Conservation (phyloP, 2,329 filamentous ascomycete genomes). For the Ilyonectria destructans region DNA sequence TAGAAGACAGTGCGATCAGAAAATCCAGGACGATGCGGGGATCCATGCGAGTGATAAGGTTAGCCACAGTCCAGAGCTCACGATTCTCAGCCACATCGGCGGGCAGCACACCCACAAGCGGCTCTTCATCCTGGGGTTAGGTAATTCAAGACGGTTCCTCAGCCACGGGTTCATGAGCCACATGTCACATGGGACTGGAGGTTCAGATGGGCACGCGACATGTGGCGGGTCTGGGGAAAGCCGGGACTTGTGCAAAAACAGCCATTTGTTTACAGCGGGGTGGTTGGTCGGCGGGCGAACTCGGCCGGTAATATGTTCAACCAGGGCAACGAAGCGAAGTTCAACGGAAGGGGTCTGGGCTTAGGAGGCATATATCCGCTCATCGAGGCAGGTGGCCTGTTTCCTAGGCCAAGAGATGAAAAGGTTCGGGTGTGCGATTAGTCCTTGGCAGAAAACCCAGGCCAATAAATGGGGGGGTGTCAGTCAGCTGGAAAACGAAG, state of each 20-base stretch:
- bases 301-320: conserved; percentile 21
- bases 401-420: conserved; percentile 3
- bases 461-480: conserved; percentile 9
- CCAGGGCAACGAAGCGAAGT: not conserved
- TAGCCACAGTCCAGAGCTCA: not conserved
- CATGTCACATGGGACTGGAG: conserved; percentile 13
- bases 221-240: conserved; percentile 34
- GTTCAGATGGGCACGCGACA: conserved; percentile 32
- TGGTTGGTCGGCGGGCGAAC: not conserved
- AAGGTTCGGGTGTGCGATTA: conserved; percentile 17
- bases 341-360: not conserved
- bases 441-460: not conserved
- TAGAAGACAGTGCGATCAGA: conserved; percentile 18
- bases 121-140: no score
- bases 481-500: conserved; percentile 10
- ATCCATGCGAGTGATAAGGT: not conserved
- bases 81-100: conserved; percentile 1
- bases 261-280: not conserved
- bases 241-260: not conserved
- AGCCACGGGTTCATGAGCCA: conserved; percentile 32
- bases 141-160: not conserved
- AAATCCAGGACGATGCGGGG: not conserved
- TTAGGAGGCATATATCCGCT: not conserved
- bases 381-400: conserved; percentile 5
- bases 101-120: not conserved